These are phyloP conservation scores for Rhodotorula sp. DNA, from an alignment of 1,284 basidiomycete genomes.

Conservation along the genomic window DNA sequence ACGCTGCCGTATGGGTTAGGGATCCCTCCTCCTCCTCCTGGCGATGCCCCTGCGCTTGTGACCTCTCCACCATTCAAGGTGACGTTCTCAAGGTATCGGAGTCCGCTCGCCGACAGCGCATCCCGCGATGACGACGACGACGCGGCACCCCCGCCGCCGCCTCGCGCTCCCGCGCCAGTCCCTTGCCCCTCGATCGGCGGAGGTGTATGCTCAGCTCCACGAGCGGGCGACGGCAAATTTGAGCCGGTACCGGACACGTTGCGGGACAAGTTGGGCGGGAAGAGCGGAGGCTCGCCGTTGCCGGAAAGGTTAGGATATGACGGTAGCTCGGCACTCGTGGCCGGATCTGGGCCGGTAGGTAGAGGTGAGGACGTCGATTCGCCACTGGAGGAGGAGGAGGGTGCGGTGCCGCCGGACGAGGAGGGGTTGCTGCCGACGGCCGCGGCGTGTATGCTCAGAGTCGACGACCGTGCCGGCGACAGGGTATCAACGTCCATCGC, in stretches of 20 bases:
- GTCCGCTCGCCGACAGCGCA: background rate
- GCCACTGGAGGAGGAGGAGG: too few species aligned
- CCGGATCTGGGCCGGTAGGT: too few species aligned
- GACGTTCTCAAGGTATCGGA: background rate
- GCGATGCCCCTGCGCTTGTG: too few species aligned
- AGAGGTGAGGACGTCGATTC: too few species aligned
- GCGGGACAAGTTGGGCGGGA: background rate
- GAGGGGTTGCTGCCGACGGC: too few species aligned
- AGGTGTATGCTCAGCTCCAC: background rate
- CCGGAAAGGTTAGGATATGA: background rate
- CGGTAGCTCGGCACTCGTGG: background rate
- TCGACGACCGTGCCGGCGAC: too few species aligned
- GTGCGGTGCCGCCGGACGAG: too few species aligned
- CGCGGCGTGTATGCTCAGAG: too few species aligned
- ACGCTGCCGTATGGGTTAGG: too few species aligned
- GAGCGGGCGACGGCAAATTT: constrained; percentile 1
- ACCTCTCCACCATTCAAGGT: background rate
- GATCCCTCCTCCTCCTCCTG: too few species aligned
- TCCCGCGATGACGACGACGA: too few species aligned
- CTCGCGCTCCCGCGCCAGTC: background rate
- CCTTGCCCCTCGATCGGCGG: background rate
- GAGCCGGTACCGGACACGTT: background rate
- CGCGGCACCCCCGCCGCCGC: background rate
- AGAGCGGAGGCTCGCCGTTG: background rate
- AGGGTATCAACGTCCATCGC: too few species aligned